Evolutionary conservation across 1,139 yeast species (phyloP).

Genomic region (Zhuliangozyma blackwelliae): DNA sequence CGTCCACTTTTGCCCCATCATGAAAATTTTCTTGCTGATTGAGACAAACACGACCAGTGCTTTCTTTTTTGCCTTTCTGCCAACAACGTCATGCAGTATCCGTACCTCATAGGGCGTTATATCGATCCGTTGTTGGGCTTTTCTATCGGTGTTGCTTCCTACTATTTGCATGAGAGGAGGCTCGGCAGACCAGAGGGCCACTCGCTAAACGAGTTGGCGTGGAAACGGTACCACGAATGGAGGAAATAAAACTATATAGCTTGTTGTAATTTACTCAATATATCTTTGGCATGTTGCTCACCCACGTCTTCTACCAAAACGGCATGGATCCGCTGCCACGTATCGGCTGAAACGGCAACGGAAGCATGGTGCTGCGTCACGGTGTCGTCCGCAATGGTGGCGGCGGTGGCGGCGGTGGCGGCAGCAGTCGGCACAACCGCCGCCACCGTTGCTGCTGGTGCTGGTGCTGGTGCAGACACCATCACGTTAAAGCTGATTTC

Average conservation of each 20-base stretch:
- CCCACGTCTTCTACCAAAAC: slow-evolving; percentile 27
- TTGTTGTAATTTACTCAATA: slow-evolving; percentile 5
- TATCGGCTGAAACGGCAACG: slow-evolving; percentile 2
- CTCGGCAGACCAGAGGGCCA: slow-evolving; percentile 56
- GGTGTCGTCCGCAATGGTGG: too few relatives aligned
- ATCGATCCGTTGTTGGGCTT: slow-evolving; percentile 61
- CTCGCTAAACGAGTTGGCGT: slow-evolving; percentile 44
- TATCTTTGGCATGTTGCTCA: neutral
- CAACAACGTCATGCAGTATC: slow-evolving; percentile 26
- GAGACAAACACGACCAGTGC: too few relatives aligned
- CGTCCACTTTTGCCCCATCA: neutral
- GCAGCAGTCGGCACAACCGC: too few relatives aligned
- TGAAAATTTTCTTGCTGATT: neutral
- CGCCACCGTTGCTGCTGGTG: neutral
- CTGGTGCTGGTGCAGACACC: slow-evolving; percentile 23
- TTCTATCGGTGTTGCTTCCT: slow-evolving; percentile 54
- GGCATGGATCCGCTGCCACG: slow-evolving; percentile 31
- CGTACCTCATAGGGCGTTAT: slow-evolving; percentile 34
- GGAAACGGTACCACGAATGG: slow-evolving; percentile 10
- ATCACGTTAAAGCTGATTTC: slow-evolving; percentile 33
- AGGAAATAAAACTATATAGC: slow-evolving; percentile 2
- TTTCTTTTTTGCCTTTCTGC: too few relatives aligned
- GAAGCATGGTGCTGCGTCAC: too few relatives aligned
- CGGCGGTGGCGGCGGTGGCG: too few relatives aligned
- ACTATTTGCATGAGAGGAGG: slow-evolving; percentile 55